Conservation (phyloP, 106 monocot species). For the Hemerocallis citrina region DNA sequence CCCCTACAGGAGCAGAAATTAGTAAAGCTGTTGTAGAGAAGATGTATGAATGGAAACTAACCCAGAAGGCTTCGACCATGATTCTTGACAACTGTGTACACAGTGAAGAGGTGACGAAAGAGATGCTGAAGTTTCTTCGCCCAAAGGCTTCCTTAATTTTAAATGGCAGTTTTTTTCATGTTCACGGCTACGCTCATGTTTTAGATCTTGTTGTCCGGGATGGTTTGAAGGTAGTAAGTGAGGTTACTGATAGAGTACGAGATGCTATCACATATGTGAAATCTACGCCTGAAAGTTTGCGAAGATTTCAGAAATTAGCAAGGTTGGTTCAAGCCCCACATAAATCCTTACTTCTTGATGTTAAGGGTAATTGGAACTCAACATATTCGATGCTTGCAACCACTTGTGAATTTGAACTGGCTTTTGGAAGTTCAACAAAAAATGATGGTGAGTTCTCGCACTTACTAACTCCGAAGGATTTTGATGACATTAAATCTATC, state of each 20-base stretch:
- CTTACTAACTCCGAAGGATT: conserved; percentile 27
- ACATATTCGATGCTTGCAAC: conserved; percentile 55
- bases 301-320: conserved; percentile 34
- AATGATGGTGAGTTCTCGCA: conserved; percentile 18
- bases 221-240: conserved; percentile 20
- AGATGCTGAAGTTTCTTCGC: conserved; percentile 30
- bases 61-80: conserved; percentile 31
- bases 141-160: conserved; percentile 19
- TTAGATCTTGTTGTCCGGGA: conserved; percentile 44
- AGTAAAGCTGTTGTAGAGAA: conserved; percentile 32
- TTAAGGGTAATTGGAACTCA: conserved; percentile 37
- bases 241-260: conserved; percentile 31
- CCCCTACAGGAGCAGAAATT: conserved; percentile 22
- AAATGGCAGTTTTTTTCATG: conserved; percentile 44
- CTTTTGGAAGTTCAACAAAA: conserved; percentile 33
- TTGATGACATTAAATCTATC: conserved; percentile 45
- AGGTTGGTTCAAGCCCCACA: conserved; percentile 16
- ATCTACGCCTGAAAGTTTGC: conserved; percentile 35
- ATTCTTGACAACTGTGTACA: conserved; percentile 26
- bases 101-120: conserved; percentile 22
- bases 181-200: conserved; percentile 32
- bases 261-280: conserved; percentile 35
- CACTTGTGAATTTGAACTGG: conserved; percentile 41
- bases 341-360: conserved; percentile 39
- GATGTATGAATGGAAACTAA: conserved; percentile 51